A percentile compares a stretch with the other conserved stretches of the same genome.
Conservation (phyloP, 495 filamentous ascomycete genomes). For the Aspergillus saccharolyticus region DNA sequence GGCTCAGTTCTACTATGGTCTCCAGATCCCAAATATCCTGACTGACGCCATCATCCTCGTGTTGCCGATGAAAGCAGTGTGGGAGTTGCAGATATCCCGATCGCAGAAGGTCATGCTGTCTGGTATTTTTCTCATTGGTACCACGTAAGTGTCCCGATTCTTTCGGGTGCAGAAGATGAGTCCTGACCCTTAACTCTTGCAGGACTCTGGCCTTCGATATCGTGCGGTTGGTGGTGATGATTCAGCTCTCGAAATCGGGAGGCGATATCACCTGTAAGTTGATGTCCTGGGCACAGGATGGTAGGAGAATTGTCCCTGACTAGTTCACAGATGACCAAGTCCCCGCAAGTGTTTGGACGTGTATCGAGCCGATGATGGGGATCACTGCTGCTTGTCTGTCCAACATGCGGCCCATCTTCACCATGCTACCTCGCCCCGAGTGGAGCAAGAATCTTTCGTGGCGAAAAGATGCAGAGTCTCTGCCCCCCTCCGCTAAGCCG, state of each 20-base stretch:
- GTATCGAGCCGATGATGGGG: slow-evolving; percentile 32
- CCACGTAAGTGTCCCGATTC: slow-evolving; percentile 22
- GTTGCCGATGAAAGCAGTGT: slow-evolving; percentile 48
- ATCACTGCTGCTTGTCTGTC: slow-evolving; percentile 32
- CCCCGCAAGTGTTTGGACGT: slow-evolving; percentile 31
- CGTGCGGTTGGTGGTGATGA: slow-evolving; percentile 24
- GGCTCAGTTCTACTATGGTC: slow-evolving; percentile 32
- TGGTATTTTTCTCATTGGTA: slow-evolving; percentile 39
- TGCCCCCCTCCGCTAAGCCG: neutral
- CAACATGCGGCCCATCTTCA: slow-evolving; percentile 32
- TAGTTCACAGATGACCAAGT: slow-evolving; percentile 25
- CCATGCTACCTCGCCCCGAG: neutral
- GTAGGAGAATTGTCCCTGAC: too few relatives aligned
- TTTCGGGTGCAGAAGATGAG: neutral
- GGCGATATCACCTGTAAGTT: slow-evolving; percentile 27
- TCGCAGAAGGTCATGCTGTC: slow-evolving; percentile 36
- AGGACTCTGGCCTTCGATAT: slow-evolving; percentile 31
- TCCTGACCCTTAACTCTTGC: neutral
- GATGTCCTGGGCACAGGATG: too few relatives aligned
- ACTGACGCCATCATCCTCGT: slow-evolving; percentile 41
- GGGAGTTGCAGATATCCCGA: slow-evolving; percentile 34
- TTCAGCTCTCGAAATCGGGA: slow-evolving; percentile 20
- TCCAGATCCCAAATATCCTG: slow-evolving; percentile 40
- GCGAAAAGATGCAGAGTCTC: neutral
- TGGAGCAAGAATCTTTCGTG: neutral